phyloP scores from a whole-genome alignment of 2,329 filamentous ascomycete species.

The Tolypocladium nubicola region DNA sequence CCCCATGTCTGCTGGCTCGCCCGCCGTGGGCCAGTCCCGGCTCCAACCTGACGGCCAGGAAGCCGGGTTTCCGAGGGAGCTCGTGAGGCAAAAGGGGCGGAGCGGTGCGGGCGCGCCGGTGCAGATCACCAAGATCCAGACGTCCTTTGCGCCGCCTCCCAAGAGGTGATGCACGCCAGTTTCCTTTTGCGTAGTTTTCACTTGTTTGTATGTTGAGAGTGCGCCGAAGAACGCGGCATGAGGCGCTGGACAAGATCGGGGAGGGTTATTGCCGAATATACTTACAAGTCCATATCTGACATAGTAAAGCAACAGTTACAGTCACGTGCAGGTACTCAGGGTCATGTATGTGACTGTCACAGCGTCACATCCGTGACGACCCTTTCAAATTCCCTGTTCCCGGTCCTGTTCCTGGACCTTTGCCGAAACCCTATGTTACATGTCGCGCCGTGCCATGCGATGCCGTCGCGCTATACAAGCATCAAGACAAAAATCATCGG shows the following conservation, averaged over 20 bases:
- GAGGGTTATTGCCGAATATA: not conserved
- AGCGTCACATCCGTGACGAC: not conserved
- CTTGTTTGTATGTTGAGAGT: not conserved
- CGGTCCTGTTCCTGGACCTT: not conserved
- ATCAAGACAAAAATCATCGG: constrained; percentile 2
- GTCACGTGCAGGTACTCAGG: not conserved
- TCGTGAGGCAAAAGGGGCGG: constrained; percentile 3
- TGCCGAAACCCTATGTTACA: not conserved
- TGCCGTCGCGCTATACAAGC: not conserved
- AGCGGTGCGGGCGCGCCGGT: constrained; percentile 20
- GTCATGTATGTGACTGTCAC: not conserved
- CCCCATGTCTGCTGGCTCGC: not conserved
- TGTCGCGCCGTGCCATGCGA: not conserved
- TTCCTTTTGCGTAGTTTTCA: too few species aligned
- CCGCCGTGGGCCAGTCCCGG: not conserved
- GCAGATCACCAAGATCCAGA: constrained; percentile 24
- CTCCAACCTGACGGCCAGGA: not conserved
- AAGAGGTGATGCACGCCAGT: constrained; percentile 6
- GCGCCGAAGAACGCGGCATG: not conserved
- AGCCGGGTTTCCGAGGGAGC: not conserved
- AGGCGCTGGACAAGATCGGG: not conserved
- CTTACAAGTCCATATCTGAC: not conserved
- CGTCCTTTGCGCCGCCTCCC: constrained; percentile 28
- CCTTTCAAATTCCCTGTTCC: not conserved
- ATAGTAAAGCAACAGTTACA: not conserved